Percentiles rank a stretch among this genome's conserved stretches.
Conservation (phyloP, 2,329 filamentous ascomycete genomes). For the Fusarium denticulatum region DNA sequence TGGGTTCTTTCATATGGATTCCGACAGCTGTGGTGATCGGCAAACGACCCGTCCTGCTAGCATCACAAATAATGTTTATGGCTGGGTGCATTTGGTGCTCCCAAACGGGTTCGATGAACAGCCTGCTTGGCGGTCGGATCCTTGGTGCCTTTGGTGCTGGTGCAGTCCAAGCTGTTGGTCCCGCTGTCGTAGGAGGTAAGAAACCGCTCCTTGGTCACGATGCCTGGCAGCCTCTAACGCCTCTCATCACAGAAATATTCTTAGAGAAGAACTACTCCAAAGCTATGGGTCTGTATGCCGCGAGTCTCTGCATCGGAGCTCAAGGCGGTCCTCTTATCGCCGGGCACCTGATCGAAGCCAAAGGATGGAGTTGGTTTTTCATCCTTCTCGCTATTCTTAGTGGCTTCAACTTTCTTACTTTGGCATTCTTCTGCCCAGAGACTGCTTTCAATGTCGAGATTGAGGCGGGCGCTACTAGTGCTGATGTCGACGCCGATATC, state of each 20-base stretch:
- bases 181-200: background rate
- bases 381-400: background rate
- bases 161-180: background rate
- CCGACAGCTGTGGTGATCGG: background rate
- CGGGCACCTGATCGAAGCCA: background rate
- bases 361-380: background rate
- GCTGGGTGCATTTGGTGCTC: background rate
- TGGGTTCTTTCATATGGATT: background rate
- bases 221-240: accelerated
- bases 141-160: background rate
- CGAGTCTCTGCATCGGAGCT: background rate
- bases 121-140: background rate
- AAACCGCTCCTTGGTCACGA: accelerated
- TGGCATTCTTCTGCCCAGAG: background rate
- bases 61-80: background rate
- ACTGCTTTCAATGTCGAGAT: background rate
- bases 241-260: background rate
- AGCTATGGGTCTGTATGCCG: background rate
- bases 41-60: background rate
- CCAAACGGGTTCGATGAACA: background rate
- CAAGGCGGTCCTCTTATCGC: background rate
- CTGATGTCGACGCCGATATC: background rate
- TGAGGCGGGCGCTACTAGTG: background rate
- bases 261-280: background rate
- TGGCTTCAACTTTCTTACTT: background rate